These are phyloP conservation scores for Podaxis mareebaensis DNA, from an alignment of 768 basidiomycete genomes.

Conservation along the genomic window DNA sequence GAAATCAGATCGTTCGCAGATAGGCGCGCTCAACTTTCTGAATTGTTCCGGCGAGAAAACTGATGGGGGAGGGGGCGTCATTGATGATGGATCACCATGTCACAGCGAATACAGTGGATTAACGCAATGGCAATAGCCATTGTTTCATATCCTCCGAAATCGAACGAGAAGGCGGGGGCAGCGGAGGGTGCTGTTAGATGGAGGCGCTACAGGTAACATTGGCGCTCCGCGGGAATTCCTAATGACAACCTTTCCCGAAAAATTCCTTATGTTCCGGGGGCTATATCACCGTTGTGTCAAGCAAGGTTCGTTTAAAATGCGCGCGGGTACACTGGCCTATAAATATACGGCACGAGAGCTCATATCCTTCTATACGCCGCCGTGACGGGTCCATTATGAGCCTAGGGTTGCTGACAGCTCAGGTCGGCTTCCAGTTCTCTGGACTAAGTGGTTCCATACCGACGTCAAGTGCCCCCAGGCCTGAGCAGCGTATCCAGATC, in stretches of 20 bases:
- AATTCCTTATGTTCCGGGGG: background rate
- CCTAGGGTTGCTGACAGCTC: background rate
- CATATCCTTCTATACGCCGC: constrained; percentile 5
- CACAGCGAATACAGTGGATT: background rate
- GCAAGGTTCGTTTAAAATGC: constrained; percentile 9
- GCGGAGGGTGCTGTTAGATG: background rate
- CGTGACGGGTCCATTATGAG: background rate
- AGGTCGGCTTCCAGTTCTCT: constrained; percentile 2
- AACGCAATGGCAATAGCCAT: background rate
- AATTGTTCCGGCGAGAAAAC: constrained; percentile 11
- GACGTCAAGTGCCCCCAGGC: background rate
- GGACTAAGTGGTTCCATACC: background rate
- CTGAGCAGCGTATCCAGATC: background rate
- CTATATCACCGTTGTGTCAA: constrained; percentile 8
- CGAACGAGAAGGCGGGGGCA: background rate
- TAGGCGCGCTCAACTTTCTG: background rate
- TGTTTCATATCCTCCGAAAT: background rate
- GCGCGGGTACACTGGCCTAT: background rate
- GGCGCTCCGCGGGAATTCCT: background rate
- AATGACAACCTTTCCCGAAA: background rate
- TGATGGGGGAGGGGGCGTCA: background rate
- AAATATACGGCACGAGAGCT: background rate
- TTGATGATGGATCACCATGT: constrained; percentile 5
- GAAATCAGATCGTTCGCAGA: background rate
- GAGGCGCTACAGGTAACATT: background rate